Base-by-base conservation (phyloP, 495 filamentous ascomycete species). In the Podospora tetraspora region DNA sequence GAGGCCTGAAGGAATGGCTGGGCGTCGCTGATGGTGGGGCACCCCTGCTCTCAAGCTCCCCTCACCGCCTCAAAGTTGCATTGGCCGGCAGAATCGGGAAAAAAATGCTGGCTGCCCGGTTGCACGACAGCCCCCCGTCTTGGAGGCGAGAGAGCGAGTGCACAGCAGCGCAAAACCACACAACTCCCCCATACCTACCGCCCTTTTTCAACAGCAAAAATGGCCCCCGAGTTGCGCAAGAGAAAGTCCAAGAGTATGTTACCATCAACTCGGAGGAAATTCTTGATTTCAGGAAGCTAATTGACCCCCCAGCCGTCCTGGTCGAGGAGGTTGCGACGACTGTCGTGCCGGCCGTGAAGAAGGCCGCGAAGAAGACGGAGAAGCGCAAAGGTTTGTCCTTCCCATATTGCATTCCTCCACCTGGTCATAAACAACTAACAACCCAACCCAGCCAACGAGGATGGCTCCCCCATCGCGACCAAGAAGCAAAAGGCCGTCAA, bases 211-310 rank as follows among this genome's bases (percentile, higher is more conserved):
- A 66, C 61, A 70, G n/a, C 71, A 61, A 76, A 63, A 70, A 93
- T 93, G 91, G 88, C 90, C 34, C 85, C 88, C 63, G 89, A 90
- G 74, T 82, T 85, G 68, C 89, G 88, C 69, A 83, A 82, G 66
- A 91, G 87, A 75, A 92, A 92, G 82, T 84, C 88, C 75, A 93
- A 92, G 83, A 85, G 91, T 91, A 83, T 64, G 80, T 78, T 66
- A 25, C 69, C 12, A 25, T 69, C 34, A 21, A 25, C 23, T 19
- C 3, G n/a, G 27, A 43, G 56, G 63, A 66, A 72, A 66, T 84
- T 73, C 81, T 62, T 65, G 23, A 30, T 68, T 75, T 12, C 25
- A 66, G 6, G 22, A 78, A 78, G 81, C 82, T 59, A 77, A 52
- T 52, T 52, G 43, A 52, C 6, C 78, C 78, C 60, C 77, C 79